These are phyloP conservation scores for Venturia pyrina DNA, from an alignment of 2,329 filamentous ascomycete species.

Conservation along the genomic window DNA sequence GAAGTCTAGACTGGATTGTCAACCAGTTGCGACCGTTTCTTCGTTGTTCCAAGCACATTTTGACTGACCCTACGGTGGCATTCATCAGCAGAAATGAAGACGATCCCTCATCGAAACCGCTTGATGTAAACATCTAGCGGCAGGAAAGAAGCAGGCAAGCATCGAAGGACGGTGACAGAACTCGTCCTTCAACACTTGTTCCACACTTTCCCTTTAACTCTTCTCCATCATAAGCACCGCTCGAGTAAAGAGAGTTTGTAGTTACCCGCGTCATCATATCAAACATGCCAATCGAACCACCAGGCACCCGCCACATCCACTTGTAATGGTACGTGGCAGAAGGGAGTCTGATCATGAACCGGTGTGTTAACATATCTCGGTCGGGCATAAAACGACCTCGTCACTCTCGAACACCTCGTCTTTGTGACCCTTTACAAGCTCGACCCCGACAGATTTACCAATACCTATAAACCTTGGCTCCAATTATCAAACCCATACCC, in stretches of 20 bases:
- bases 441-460: background rate
- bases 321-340: background rate
- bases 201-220: background rate
- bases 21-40: too few species aligned
- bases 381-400: background rate
- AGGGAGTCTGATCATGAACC: background rate
- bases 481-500: background rate
- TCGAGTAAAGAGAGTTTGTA: background rate
- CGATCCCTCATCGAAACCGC: too few species aligned
- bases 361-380: background rate
- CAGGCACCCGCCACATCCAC: background rate
- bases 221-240: background rate
- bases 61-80: too few species aligned
- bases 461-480: background rate
- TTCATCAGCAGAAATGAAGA: too few species aligned
- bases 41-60: too few species aligned
- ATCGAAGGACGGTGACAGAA: too few species aligned
- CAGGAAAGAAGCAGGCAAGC: too few species aligned
- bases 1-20: too few species aligned
- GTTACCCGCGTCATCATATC: background rate
- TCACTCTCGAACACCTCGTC: background rate
- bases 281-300: background rate
- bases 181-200: too few species aligned
- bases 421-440: background rate
- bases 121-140: too few species aligned